Base-by-base conservation (phyloP, 495 filamentous ascomycete species). In the Thermothielavioides terrestris region DNA sequence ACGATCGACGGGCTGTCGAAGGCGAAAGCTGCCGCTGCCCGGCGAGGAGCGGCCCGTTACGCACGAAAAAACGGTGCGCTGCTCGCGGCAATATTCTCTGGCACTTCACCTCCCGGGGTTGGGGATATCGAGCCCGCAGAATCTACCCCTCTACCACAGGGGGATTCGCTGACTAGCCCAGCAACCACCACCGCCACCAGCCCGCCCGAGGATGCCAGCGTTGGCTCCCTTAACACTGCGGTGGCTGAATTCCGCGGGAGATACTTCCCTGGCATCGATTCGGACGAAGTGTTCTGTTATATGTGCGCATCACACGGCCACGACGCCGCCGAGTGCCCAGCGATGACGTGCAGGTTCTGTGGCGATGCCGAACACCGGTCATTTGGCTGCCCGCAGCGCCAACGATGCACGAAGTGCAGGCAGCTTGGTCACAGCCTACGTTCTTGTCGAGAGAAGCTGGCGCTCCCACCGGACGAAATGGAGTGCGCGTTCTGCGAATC, bases 401-500 rank as follows among this genome's bases (percentile, higher is more conserved):
- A 36, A 9, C 64, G 69, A 23, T 75, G 72, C 49, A 53, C 49
- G 1, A 66, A 67, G 35, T 75, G 72, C 52, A 57, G 41, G 27
- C 67, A 69, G 37, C 50, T 66, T 23, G 70, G 72, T 6, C 72
- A 75, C 53, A n/a, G n/a, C n/a, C n/a, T n/a, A n/a, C n/a, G n/a
- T n/a, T n/a, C n/a, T n/a, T n/a, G n/a, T n/a, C 14, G 39, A n/a
- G 66, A 70, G 49, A 71, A 66, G 22, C 59, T 71, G 41, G 47
- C 43, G 7, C 34, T 69, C 17, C 39, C 66, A 3, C 20, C 21
- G n/a, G 66, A 68, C 17, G 57, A 61, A 27, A 49, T 49, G 31
- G 62, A 61, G 3, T 74, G 71, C 52, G 63, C 63, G 0, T 53
- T 67, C 30, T 75, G 70, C 50, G 48, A 42, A 26, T 58, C 57